Evolutionary conservation across 257 asterid genomes (phyloP).

Genomic region (Solanum paucissectum): DNA sequence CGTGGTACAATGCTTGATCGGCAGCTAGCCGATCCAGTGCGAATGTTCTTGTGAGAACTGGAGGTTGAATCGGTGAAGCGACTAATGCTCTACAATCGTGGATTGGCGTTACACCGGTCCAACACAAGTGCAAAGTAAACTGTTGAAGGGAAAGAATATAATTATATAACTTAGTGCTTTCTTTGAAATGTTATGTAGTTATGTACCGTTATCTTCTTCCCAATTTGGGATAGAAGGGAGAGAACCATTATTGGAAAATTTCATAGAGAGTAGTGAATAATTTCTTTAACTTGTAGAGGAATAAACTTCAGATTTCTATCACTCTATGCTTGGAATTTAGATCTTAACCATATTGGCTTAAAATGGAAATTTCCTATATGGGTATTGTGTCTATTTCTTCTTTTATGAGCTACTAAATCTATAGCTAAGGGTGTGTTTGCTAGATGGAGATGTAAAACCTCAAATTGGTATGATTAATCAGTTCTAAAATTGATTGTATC

Average conservation of each 20-base stretch:
- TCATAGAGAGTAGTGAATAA: background rate
- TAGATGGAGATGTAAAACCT: no score
- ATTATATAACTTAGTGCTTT: background rate
- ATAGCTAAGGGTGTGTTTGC: background rate
- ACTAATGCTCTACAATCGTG: background rate
- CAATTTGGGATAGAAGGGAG: background rate
- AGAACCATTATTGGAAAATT: background rate
- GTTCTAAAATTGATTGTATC: no score
- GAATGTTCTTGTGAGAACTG: background rate
- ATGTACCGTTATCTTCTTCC: background rate
- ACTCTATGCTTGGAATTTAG: background rate
- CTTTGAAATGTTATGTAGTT: background rate
- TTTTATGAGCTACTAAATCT: background rate
- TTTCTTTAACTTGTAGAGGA: background rate
- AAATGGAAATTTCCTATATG: background rate
- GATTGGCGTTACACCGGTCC: background rate
- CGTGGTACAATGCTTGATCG: background rate
- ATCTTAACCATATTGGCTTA: background rate
- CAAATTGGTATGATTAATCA: background rate
- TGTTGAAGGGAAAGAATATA: no score
- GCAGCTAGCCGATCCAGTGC: background rate
- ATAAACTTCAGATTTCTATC: background rate
- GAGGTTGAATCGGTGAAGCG: background rate
- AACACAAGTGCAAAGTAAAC: background rate
- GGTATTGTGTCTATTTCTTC: no score